Evolutionary conservation across 768 basidiomycete genomes (phyloP).

Genomic region (Boletus sp.): DNA sequence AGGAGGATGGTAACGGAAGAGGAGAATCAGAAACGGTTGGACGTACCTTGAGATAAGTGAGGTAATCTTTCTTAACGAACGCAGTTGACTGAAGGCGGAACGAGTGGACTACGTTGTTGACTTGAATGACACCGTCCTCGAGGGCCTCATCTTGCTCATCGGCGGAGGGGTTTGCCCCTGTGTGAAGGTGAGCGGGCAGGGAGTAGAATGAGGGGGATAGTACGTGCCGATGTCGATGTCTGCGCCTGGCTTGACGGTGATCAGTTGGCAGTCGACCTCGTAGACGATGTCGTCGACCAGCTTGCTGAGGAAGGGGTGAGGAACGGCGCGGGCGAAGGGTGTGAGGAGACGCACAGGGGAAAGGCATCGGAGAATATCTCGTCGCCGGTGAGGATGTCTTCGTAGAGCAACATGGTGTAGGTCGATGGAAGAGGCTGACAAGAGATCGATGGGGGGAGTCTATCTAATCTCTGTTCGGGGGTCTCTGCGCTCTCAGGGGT

Average conservation of each 20-base stretch:
- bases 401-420: conserved; percentile 68
- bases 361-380: conserved; percentile 97
- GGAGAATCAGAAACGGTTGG: neutral
- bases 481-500: conserved; percentile 5
- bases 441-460: conserved; percentile 15
- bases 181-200: conserved; percentile 5
- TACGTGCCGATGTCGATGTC: conserved; percentile 85
- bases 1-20: neutral
- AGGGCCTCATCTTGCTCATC: conserved; percentile 83
- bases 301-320: conserved; percentile 53
- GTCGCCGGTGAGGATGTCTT: conserved; percentile 71
- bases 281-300: conserved; percentile 71
- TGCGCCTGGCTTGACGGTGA: conserved; percentile 68
- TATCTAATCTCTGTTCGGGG: conserved; percentile 23
- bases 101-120: conserved; percentile 91
- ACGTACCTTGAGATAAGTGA: conserved; percentile 73
- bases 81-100: conserved; percentile 80
- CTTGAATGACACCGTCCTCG: conserved; percentile 70
- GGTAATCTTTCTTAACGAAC: conserved; percentile 91
- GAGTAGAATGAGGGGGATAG: neutral
- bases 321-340: neutral
- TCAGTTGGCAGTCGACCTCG: conserved; percentile 81
- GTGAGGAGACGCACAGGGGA: conserved; percentile 58
- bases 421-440: neutral
- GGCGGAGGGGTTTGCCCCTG: conserved; percentile 90